A percentile compares a stretch with the other conserved stretches of the same genome.
These are phyloP conservation scores for Bacidia rubella DNA, from an alignment of 495 filamentous ascomycete genomes.

Conservation along the genomic window DNA sequence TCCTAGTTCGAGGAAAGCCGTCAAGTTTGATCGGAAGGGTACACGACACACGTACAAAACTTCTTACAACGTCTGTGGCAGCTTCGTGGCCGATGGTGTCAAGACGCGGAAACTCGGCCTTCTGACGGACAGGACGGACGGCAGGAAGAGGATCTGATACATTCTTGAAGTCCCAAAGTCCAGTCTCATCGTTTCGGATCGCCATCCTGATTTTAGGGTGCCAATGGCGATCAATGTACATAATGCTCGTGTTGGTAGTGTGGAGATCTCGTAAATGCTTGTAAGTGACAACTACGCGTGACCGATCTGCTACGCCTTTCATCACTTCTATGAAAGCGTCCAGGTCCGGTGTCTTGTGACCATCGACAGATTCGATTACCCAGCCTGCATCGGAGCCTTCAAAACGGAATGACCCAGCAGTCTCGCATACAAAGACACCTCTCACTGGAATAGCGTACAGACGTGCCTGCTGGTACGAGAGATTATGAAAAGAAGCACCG, in stretches of 20 bases:
- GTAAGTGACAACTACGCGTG: conserved; percentile 84
- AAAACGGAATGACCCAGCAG: conserved; percentile 86
- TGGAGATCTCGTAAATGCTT: conserved; percentile 92
- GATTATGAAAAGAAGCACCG: conserved; percentile 83
- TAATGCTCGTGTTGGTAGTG: conserved; percentile 81
- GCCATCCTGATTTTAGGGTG: conserved; percentile 84
- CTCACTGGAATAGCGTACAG: conserved; percentile 84
- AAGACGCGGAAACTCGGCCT: conserved; percentile 79
- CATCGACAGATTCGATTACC: conserved; percentile 85
- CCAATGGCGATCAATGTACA: conserved; percentile 93
- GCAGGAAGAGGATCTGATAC: conserved; percentile 68
- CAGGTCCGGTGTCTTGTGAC: conserved; percentile 75
- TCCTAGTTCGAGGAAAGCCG: conserved; percentile 81
- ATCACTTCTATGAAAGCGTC: conserved; percentile 85
- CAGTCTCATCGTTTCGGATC: conserved; percentile 77
- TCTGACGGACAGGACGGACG: conserved; percentile 51
- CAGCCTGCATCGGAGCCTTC: conserved; percentile 84
- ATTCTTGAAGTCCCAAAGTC: conserved; percentile 89
- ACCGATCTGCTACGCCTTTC: conserved; percentile 76
- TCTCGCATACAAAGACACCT: conserved; percentile 90
- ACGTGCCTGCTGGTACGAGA: conserved; percentile 92
- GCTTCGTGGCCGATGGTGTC: conserved; percentile 82
- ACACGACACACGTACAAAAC: conserved; percentile 86
- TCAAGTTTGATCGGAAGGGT: conserved; percentile 92
- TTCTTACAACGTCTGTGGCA: conserved; percentile 80